Conservation (phyloP, 2,329 filamentous ascomycete species). For the Fusarium tjaetaba region DNA sequence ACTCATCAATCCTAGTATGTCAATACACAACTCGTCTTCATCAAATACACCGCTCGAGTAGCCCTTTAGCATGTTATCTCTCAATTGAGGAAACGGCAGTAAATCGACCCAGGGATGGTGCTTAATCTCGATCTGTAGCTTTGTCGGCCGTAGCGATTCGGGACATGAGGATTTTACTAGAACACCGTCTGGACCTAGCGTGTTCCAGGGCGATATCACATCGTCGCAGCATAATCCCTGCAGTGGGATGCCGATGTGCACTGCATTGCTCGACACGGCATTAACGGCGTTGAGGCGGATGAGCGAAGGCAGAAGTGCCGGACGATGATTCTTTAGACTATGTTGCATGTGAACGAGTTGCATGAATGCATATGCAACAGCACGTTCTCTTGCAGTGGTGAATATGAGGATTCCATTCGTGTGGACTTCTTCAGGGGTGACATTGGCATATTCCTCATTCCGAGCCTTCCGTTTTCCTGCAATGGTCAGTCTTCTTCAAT, state of each 20-base stretch:
- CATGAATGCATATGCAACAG: conserved; percentile 31
- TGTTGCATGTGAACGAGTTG: conserved; percentile 34
- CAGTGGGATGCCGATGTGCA: conserved; percentile 16
- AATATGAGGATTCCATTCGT: conserved; percentile 12
- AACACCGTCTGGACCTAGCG: not conserved
- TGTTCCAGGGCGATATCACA: conserved; percentile 35
- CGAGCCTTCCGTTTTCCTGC: conserved; percentile 30
- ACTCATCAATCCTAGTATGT: conserved; percentile 17
- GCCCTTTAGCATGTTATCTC: conserved; percentile 35
- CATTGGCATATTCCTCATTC: not conserved
- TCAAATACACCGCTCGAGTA: conserved; percentile 23
- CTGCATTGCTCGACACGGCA: conserved; percentile 32
- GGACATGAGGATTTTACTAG: conserved; percentile 8
- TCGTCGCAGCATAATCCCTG: conserved; percentile 34
- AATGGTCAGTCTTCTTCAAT: not conserved
- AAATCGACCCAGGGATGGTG: conserved; percentile 41
- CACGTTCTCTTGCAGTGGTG: conserved; percentile 9
- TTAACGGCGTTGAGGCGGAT: conserved; percentile 40
- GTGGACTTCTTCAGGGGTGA: not conserved
- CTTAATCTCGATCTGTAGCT: conserved; percentile 21
- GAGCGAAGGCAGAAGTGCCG: conserved; percentile 24
- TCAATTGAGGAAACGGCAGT: conserved; percentile 27
- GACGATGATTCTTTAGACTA: conserved; percentile 21
- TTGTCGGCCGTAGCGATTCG: conserved; percentile 23
- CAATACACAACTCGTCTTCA: conserved; percentile 38